Conservation (phyloP, 306 rosid genomes). For the Quercus wislizeni region DNA sequence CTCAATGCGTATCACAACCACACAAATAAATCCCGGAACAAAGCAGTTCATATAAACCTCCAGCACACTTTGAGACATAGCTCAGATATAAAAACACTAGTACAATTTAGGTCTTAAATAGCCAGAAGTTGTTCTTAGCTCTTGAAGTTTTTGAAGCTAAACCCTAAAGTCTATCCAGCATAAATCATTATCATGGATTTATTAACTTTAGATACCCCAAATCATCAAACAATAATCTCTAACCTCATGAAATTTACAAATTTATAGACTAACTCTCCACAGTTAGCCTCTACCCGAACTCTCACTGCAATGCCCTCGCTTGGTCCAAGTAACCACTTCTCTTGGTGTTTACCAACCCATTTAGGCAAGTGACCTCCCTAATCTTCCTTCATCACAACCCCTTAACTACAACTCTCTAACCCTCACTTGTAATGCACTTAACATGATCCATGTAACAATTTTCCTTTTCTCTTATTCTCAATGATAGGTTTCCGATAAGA, state of each 20-base stretch:
- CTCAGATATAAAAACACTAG: not conserved
- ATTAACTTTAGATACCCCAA: not conserved
- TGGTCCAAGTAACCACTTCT: not conserved
- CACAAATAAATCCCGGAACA: not conserved
- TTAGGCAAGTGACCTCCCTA: not conserved
- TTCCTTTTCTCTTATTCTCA: not conserved
- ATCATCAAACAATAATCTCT: not conserved
- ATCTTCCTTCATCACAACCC: not conserved
- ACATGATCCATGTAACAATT: not conserved
- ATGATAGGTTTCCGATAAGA: not conserved
- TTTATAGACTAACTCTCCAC: not conserved
- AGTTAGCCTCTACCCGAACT: not conserved
- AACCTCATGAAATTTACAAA: not conserved
- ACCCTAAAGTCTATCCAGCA: not conserved
- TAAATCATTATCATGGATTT: not conserved
- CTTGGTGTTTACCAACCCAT: not conserved
- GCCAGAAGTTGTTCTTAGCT: not conserved
- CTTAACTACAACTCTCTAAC: not conserved
- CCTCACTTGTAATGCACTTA: not conserved
- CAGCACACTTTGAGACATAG: not conserved
- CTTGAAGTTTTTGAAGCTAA: not conserved
- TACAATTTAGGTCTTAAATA: not conserved
- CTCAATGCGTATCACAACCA: not conserved
- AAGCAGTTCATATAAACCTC: not conserved
- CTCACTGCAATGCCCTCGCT: not conserved